Evolutionary conservation across 1,284 basidiomycete species (phyloP).

Genomic region (Pseudozyma tsukubaensis): DNA sequence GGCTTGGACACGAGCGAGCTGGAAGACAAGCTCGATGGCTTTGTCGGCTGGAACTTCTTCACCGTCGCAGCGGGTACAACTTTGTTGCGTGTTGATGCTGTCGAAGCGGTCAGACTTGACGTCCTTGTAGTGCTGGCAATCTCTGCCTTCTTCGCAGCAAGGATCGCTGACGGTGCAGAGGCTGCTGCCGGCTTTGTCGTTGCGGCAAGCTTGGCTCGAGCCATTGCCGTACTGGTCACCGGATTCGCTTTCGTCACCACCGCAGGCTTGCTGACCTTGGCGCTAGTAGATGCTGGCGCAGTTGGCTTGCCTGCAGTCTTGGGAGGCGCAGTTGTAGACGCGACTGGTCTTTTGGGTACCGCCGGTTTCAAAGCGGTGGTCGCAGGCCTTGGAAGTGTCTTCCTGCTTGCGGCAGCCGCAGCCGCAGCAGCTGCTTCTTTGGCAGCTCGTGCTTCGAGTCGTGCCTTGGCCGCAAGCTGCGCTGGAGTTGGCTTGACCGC

Average conservation of each 20-base stretch:
- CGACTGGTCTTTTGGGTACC: constrained; percentile 1
- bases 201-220: constrained; percentile 9
- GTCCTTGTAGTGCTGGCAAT: not conserved
- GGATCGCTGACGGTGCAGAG: not conserved
- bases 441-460: constrained; percentile 16
- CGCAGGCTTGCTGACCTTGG: constrained; percentile 4
- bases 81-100: constrained; percentile 43
- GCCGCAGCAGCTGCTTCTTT: not conserved
- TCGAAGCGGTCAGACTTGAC: constrained; percentile 30
- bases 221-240: not conserved
- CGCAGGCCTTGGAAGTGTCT: not conserved
- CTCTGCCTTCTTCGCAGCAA: constrained; percentile 5
- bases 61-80: constrained; percentile 22
- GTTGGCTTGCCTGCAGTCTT: constrained; percentile 9
- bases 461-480: constrained; percentile 27
- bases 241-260: not conserved
- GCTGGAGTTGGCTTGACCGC: constrained; percentile 14
- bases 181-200: constrained; percentile 1
- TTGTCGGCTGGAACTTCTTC: constrained; percentile 34
- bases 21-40: constrained; percentile 10
- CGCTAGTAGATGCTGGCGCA: not conserved
- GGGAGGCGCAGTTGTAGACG: not conserved
- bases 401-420: constrained; percentile 1
- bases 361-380: not conserved
- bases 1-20: not conserved